Conservation (phyloP, 1,284 basidiomycete species). For the Moniliella sp. region DNA sequence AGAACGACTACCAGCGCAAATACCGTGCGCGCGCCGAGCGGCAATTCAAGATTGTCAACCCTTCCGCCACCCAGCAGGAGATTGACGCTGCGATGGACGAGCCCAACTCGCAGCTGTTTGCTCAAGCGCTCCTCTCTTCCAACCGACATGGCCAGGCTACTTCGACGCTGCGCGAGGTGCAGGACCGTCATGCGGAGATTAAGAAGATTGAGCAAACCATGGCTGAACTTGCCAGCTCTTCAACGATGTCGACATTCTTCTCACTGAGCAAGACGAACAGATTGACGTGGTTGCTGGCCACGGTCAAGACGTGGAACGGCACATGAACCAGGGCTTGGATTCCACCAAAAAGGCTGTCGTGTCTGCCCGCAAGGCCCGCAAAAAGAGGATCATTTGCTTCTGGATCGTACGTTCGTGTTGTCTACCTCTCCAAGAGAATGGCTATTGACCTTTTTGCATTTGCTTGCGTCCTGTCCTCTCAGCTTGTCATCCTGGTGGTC, state of each 20-base stretch:
- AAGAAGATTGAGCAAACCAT: slow-evolving; percentile 66
- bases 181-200: slow-evolving; percentile 71
- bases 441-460: no score
- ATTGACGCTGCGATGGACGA: slow-evolving; percentile 52
- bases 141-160: slow-evolving; percentile 63
- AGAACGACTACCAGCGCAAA: slow-evolving; percentile 73
- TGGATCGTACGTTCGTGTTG: no score
- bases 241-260: slow-evolving; percentile 42
- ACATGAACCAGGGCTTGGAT: slow-evolving; percentile 38
- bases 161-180: slow-evolving; percentile 66
- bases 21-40: slow-evolving; percentile 84
- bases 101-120: slow-evolving; percentile 50
- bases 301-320: slow-evolving; percentile 20
- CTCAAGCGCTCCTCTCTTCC: slow-evolving; percentile 58
- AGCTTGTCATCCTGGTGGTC: no score
- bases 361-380: slow-evolving; percentile 54
- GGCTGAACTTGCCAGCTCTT: slow-evolving; percentile 66
- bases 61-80: slow-evolving; percentile 65
- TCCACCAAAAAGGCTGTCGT: slow-evolving; percentile 44
- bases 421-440: no score
- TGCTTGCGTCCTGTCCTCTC: no score
- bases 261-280: slow-evolving; percentile 31
- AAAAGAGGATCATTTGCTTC: slow-evolving; percentile 39
- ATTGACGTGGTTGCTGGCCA: slow-evolving; percentile 25
- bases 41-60: slow-evolving; percentile 83